These are phyloP conservation scores for Vitis riparia DNA, from an alignment of 164 flowering plant genomes.

Conservation along the genomic window DNA sequence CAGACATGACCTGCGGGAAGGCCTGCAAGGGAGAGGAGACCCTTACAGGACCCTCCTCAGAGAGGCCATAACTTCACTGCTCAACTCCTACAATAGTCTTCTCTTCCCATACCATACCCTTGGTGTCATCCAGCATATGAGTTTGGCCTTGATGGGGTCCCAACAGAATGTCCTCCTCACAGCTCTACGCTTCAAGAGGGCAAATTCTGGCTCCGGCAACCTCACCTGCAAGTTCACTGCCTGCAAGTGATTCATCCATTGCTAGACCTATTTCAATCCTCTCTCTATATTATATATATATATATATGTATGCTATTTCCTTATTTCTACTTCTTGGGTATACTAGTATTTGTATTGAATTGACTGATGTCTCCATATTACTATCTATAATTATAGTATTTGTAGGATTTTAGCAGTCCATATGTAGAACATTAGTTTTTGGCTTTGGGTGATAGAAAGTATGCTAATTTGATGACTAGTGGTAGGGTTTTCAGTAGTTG, in stretches of 20 bases:
- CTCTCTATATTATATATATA: no score
- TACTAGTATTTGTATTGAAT: no score
- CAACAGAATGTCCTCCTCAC: constrained; percentile 48
- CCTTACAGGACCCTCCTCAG: constrained; percentile 78
- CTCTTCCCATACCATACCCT: constrained; percentile 58
- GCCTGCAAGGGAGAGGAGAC: constrained; percentile 77
- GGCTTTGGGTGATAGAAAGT: no score
- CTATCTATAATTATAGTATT: no score
- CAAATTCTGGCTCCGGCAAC: constrained; percentile 62
- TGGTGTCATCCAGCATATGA: constrained; percentile 42
- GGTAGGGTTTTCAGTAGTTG: no score
- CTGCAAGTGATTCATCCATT: constrained; percentile 53
- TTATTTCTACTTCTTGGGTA: no score
- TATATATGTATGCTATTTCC: no score
- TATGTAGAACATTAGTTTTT: no score
- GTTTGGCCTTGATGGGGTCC: constrained; percentile 60
- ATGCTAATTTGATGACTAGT: no score
- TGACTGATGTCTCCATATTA: no score
- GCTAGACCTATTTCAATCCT: background rate
- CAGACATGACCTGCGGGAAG: constrained; percentile 65
- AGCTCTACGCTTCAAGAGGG: constrained; percentile 72
- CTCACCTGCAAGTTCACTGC: constrained; percentile 58
- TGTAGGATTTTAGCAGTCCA: no score
- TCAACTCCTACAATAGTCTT: constrained; percentile 79
- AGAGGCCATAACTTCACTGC: constrained; percentile 79